Conservation (phyloP, 2,329 filamentous ascomycete genomes). For the Colletotrichum limetticola region DNA sequence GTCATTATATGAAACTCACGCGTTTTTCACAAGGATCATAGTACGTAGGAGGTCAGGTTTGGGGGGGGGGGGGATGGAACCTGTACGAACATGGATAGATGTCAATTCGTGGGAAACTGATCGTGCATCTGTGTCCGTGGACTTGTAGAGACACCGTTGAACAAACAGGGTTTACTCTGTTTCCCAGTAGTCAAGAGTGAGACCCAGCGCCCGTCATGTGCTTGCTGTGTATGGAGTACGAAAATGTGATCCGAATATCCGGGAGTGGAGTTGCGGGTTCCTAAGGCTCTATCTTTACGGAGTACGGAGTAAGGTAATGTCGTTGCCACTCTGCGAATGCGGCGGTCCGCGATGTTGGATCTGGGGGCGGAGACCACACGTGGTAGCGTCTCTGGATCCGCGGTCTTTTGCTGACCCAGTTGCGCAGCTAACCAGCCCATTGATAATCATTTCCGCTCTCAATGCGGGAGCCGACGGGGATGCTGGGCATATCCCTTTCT, state of each 20-base stretch:
- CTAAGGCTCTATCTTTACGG: not conserved
- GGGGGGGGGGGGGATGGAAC: not conserved
- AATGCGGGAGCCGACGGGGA: not conserved
- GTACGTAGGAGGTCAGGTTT: not conserved
- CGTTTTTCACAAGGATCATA: not conserved
- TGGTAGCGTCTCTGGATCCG: slow-evolving; percentile 12
- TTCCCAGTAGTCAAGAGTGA: not conserved
- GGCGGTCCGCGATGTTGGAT: slow-evolving; percentile 8
- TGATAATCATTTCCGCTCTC: not conserved
- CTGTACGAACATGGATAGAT: too few species aligned
- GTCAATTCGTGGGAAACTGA: not conserved
- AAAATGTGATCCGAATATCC: not conserved
- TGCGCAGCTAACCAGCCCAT: not conserved
- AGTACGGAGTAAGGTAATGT: not conserved
- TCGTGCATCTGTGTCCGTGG: not conserved
- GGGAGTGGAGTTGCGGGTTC: slow-evolving; percentile 21
- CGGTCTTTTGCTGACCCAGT: not conserved
- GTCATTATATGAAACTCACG: not conserved
- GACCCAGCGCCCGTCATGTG: not conserved
- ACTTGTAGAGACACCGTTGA: not conserved
- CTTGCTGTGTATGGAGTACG: not conserved
- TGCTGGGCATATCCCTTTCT: not conserved
- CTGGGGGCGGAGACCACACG: slow-evolving; percentile 30
- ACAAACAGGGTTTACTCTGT: not conserved
- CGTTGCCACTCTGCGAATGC: not conserved